A percentile compares a stretch with the other conserved stretches of the same genome.
These are phyloP conservation scores for Phytophthora vignae DNA, from an alignment of 352 stramenopile genomes.

Conservation along the genomic window DNA sequence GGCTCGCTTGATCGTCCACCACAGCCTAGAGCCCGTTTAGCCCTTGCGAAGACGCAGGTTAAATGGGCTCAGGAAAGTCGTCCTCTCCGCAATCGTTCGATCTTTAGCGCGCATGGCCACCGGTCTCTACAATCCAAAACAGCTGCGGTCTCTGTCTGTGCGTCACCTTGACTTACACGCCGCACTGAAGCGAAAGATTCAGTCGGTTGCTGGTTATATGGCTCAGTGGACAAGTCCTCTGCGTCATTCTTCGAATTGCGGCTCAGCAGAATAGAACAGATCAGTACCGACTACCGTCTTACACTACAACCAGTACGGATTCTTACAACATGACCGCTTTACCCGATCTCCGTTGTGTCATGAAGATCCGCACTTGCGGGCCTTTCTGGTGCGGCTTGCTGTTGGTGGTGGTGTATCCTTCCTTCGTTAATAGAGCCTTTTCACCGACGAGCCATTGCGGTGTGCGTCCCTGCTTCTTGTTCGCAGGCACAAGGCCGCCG, in stretches of 20 bases:
- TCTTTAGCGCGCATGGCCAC: background rate
- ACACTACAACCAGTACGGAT: background rate
- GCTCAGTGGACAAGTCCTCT: background rate
- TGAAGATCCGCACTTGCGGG: constrained; percentile 22
- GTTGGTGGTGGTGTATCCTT: background rate
- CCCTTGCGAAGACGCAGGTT: no score
- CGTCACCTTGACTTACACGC: constrained; percentile 3
- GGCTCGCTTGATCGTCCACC: no score
- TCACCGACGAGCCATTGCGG: background rate
- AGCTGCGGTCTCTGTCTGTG: background rate
- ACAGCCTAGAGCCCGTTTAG: no score
- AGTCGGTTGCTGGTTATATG: background rate
- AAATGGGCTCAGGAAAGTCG: no score
- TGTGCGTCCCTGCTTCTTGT: constrained; percentile 12
- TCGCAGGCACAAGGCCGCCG: constrained; percentile 17
- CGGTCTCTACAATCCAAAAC: constrained; percentile 3
- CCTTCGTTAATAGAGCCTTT: background rate
- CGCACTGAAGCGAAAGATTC: background rate
- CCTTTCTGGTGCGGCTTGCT: constrained; percentile 22
- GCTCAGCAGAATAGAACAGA: background rate
- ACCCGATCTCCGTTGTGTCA: constrained; percentile 14
- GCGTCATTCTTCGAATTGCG: constrained; percentile 25
- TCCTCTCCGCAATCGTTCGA: background rate
- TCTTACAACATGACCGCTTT: constrained; percentile 10
- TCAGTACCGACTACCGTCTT: no score